These are phyloP conservation scores for Aspergillus vadensis DNA, from an alignment of 2,329 filamentous ascomycete genomes.

Conservation along the genomic window DNA sequence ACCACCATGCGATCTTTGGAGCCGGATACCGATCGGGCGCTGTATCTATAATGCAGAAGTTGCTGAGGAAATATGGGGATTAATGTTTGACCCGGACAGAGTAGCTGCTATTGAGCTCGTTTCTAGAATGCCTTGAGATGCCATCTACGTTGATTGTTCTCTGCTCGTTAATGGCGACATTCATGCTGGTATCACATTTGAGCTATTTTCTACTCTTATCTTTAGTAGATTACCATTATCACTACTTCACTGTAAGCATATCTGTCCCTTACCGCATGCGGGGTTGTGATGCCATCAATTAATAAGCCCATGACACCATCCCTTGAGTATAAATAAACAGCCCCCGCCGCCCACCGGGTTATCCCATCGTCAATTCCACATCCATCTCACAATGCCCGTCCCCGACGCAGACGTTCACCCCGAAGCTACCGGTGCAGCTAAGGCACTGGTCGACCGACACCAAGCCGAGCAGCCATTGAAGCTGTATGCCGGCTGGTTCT, in stretches of 20 bases:
- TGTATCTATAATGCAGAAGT: conserved; percentile 73
- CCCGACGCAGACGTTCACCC: conserved; percentile 48
- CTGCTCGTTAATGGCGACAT: background rate
- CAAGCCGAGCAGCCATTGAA: conserved; percentile 49
- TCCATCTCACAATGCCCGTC: conserved; percentile 8
- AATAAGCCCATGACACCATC: conserved; percentile 17
- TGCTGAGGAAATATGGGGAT: conserved; percentile 71
- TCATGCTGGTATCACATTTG: background rate
- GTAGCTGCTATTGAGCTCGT: no score
- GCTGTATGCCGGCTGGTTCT: conserved; percentile 77
- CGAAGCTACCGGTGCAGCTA: conserved; percentile 49
- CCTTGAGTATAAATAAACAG: background rate
- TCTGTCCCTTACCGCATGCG: background rate
- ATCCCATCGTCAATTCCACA: conserved; percentile 12
- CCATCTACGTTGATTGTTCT: background rate
- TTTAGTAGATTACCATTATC: background rate
- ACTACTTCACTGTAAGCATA: background rate
- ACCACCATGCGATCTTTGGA: conserved; percentile 84
- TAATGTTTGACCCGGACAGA: background rate
- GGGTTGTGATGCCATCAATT: conserved; percentile 3
- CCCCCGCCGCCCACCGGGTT: background rate
- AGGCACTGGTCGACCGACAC: conserved; percentile 38
- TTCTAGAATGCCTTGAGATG: background rate
- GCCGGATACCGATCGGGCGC: conserved; percentile 75
- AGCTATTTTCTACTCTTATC: background rate